Conservation (phyloP, 2,329 filamentous ascomycete species). For the Sporothrix sp. region DNA sequence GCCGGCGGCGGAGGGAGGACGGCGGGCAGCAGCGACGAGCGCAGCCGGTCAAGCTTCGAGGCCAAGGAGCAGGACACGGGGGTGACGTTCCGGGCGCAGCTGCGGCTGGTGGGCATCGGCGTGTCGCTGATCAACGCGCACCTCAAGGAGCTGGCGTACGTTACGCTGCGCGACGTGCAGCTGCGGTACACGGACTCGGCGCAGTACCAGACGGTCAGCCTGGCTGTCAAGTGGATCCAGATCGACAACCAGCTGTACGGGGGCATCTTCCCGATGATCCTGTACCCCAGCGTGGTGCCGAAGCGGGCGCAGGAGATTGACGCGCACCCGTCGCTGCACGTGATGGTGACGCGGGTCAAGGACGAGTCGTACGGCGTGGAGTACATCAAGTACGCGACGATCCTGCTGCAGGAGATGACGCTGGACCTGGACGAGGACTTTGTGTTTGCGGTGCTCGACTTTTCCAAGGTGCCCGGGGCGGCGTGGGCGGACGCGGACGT, state of each 20-base stretch:
- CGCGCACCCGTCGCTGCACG: constrained; percentile 86
- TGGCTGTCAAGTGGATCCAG: constrained; percentile 96
- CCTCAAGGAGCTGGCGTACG: constrained; percentile 81
- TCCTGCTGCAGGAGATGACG: constrained; percentile 95
- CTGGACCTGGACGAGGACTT: constrained; percentile 97
- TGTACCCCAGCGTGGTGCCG: constrained; percentile 95
- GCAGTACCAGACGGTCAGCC: constrained; percentile 81
- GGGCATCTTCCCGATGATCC: constrained; percentile 91
- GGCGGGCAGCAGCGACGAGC: not conserved
- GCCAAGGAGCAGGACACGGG: constrained; percentile 86
- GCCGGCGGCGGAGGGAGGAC: not conserved
- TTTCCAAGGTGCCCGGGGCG: constrained; percentile 83
- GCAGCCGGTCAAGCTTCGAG: constrained; percentile 62
- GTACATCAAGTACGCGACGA: constrained; percentile 95
- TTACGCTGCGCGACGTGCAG: constrained; percentile 86
- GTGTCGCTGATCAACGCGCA: constrained; percentile 90
- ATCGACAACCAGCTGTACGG: constrained; percentile 98
- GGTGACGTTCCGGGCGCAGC: constrained; percentile 78
- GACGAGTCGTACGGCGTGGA: constrained; percentile 96
- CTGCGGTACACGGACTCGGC: constrained; percentile 89
- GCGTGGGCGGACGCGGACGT: constrained; percentile 71
- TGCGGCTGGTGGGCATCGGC: constrained; percentile 82
- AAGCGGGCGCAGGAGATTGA: constrained; percentile 96
- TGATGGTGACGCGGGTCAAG: constrained; percentile 87
- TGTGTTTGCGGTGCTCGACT: constrained; percentile 90